These are phyloP conservation scores for Daedaleopsis sinensis DNA, from an alignment of 768 basidiomycete species.

Conservation along the genomic window DNA sequence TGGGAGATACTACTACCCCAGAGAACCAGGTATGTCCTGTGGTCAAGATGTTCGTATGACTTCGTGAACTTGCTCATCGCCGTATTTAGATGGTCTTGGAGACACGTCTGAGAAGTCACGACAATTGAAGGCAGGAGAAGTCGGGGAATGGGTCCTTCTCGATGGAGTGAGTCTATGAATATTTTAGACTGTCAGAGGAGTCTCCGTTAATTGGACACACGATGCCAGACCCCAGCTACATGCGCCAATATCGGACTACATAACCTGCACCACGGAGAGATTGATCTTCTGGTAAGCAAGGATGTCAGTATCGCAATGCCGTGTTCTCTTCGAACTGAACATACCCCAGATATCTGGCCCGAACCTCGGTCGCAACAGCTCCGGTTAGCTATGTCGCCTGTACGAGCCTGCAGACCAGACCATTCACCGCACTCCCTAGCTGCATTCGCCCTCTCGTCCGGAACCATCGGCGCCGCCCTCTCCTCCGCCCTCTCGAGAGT, in stretches of 20 bases:
- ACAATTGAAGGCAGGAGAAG: constrained; percentile 73
- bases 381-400: constrained; percentile 46
- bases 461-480: constrained; percentile 91
- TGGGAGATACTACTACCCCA: constrained; percentile 80
- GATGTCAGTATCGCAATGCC: neutral
- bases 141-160: constrained; percentile 90
- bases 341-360: constrained; percentile 92
- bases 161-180: constrained; percentile 61
- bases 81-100: constrained; percentile 57
- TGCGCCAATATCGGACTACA: constrained; percentile 91
- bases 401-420: neutral
- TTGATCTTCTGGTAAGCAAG: constrained; percentile 81
- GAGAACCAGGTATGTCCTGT: constrained; percentile 45
- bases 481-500: constrained; percentile 70
- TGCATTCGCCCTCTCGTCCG: constrained; percentile 88
- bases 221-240: constrained; percentile 78
- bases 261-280: constrained; percentile 81
- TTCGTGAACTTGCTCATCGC: neutral
- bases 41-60: neutral
- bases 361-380: constrained; percentile 84
- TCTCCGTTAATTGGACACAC: neutral
- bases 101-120: constrained; percentile 65
- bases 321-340: neutral
- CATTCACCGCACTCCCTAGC: constrained; percentile 42
- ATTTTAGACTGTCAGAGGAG: too few species aligned